These are phyloP conservation scores for Solanum corneliomulleri DNA, from an alignment of 257 asterid genomes.

Conservation along the genomic window DNA sequence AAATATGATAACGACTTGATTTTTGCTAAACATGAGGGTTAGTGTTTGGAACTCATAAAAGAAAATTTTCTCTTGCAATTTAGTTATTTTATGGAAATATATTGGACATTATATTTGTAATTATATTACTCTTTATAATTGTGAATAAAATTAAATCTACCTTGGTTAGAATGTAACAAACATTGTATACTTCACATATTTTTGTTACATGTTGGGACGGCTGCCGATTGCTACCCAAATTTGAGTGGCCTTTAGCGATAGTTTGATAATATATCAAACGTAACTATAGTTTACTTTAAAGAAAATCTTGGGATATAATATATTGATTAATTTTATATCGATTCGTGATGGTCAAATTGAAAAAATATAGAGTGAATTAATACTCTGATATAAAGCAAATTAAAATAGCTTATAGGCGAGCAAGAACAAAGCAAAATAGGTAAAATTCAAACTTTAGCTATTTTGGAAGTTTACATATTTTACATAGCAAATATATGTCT, in stretches of 20 bases:
- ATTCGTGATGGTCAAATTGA: not conserved
- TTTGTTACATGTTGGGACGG: not conserved
- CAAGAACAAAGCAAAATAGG: not conserved
- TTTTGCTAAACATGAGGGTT: not conserved
- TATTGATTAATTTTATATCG: too few relatives aligned
- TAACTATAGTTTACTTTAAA: not conserved
- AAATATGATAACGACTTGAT: not conserved
- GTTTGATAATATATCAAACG: not conserved
- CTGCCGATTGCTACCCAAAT: not conserved
- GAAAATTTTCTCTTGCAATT: not conserved
- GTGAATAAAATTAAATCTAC: too few relatives aligned
- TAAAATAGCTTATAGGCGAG: not conserved
- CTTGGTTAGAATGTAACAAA: not conserved
- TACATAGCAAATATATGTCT: not conserved
- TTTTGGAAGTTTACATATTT: not conserved
- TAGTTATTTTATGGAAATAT: not conserved
- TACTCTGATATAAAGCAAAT: not conserved
- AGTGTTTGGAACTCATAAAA: not conserved
- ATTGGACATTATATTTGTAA: not conserved
- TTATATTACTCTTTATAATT: not conserved
- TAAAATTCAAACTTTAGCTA: not conserved
- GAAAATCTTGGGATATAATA: too few relatives aligned
- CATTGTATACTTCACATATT: not conserved
- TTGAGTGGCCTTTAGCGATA: not conserved
- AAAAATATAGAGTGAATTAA: not conserved